Base-by-base conservation (phyloP, 2,329 filamentous ascomycete species). In the Beauveria sp. region DNA sequence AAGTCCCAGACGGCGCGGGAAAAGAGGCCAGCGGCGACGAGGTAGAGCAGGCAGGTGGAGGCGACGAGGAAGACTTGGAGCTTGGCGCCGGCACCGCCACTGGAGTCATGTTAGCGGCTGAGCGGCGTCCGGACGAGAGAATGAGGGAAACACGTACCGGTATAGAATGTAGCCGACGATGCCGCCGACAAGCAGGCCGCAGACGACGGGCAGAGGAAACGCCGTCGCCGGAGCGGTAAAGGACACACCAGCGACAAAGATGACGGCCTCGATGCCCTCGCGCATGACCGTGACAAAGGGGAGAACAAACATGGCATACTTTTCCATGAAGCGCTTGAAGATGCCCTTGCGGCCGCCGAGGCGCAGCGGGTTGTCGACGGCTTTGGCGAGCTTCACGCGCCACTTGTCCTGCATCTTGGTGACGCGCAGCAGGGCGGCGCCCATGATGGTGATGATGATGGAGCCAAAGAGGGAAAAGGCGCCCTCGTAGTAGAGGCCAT, bases 281-380 rank as follows among this genome's bases (percentile, higher is more conserved):
- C 92, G 81, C 16, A 96, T 76, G n/a, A 95, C 88, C 0, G 91
- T 96, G 70, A 96, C 81, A 74, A 96, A 96, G 1, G 92, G 92
- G 60, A 96, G 78, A 51, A 90, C 74, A 72, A 96, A 95, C 88
- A 96, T 91, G 69, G 87, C 85, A 70, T 96, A 95, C 72, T 89
- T 91, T 72, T 93, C 87, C 22, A 80, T 74, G 76, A 84, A 89
- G 60, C 77, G 75, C 74, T 88, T 88, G 16, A 53, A 3, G 64
- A 92, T 56, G 68, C 77, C 76, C 26, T 70, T 70, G 3, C 70
- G 71, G 34, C 75, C 75, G 16, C 82, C 77, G 18, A 81, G 77
- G 46, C 71, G 72, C 62, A 78, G 65, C 12, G 80, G 77, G 1
- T 70, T 71, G 66, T 89, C 85, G 34, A 95, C 75, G 2, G 89